Percentiles rank a stretch among this genome's conserved stretches.
phyloP scores from a whole-genome alignment of 2,329 filamentous ascomycete species.

The Paecilomyces dactylethromorphus region DNA sequence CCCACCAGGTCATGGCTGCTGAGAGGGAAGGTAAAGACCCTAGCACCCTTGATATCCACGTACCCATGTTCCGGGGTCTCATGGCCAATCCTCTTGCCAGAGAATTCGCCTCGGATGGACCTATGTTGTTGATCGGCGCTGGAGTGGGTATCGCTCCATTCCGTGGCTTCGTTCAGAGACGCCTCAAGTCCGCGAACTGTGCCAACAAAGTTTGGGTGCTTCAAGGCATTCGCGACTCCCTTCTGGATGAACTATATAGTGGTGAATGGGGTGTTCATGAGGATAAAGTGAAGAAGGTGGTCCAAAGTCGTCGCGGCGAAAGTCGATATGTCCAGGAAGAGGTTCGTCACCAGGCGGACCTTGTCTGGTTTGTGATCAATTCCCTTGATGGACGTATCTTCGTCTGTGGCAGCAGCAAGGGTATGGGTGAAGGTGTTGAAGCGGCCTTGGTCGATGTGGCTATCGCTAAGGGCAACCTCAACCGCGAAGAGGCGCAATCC shows the following conservation, averaged over 20 bases:
- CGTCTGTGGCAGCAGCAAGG: constrained; percentile 89
- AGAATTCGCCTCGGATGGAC: constrained; percentile 87
- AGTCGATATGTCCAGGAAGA: constrained; percentile 96
- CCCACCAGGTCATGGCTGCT: constrained; percentile 63
- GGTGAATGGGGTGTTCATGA: constrained; percentile 96
- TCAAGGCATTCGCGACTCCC: constrained; percentile 86
- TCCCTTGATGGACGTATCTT: constrained; percentile 93
- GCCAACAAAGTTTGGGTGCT: constrained; percentile 98
- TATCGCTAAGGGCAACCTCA: constrained; percentile 85
- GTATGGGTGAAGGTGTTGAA: constrained; percentile 97
- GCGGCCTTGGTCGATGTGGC: constrained; percentile 80
- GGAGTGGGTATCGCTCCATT: constrained; percentile 97
- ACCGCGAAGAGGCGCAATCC: constrained; percentile 69
- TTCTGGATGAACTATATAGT: constrained; percentile 92
- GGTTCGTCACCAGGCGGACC: constrained; percentile 79
- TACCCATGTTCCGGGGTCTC: constrained; percentile 96
- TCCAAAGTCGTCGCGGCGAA: constrained; percentile 68
- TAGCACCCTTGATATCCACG: constrained; percentile 56
- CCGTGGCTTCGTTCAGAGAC: constrained; percentile 91
- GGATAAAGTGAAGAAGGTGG: constrained; percentile 74
- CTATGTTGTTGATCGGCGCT: constrained; percentile 95
- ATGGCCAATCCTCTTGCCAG: constrained; percentile 95
- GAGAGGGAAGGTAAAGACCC: constrained; percentile 53
- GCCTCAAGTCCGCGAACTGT: constrained; percentile 88
- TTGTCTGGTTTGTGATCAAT: constrained; percentile 99